These are phyloP conservation scores for Eutrema yunnanense DNA, from an alignment of 345 rosid species.

Conservation along the genomic window DNA sequence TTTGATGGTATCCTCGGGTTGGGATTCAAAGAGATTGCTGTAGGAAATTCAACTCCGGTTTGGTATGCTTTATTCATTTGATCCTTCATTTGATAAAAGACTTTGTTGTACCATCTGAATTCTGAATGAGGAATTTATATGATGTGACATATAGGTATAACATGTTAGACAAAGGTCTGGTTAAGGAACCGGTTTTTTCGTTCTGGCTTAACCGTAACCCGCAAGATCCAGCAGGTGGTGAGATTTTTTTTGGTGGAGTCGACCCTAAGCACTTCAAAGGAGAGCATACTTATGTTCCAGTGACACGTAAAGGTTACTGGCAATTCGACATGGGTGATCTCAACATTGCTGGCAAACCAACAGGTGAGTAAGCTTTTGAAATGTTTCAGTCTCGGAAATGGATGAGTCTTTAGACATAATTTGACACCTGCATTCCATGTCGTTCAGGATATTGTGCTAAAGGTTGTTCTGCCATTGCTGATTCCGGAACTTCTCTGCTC, in stretches of 20 bases:
- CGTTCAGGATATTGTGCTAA: slow-evolving; percentile 53
- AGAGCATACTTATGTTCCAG: slow-evolving; percentile 85
- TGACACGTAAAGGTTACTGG: slow-evolving; percentile 91
- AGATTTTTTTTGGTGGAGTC: slow-evolving; percentile 84
- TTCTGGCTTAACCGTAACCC: slow-evolving; percentile 87
- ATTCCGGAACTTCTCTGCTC: slow-evolving; percentile 87
- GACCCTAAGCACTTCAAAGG: slow-evolving; percentile 76
- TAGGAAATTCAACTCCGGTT: slow-evolving; percentile 74
- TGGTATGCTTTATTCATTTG: slow-evolving; percentile 40
- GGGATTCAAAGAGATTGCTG: slow-evolving; percentile 87
- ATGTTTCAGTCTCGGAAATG: background rate
- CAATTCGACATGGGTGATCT: slow-evolving; percentile 94
- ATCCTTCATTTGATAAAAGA: background rate
- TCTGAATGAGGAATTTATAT: background rate
- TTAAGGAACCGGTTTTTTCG: slow-evolving; percentile 75
- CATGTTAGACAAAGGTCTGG: slow-evolving; percentile 72
- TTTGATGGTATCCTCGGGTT: slow-evolving; percentile 94
- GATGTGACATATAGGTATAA: slow-evolving; percentile 58
- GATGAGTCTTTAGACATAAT: background rate
- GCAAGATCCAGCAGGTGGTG: slow-evolving; percentile 76
- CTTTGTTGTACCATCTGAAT: background rate
- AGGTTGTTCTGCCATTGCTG: slow-evolving; percentile 84
- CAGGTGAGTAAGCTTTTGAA: slow-evolving; percentile 39
- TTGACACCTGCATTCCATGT: background rate
- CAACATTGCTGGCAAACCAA: slow-evolving; percentile 66